Evolutionary conservation across 2,329 filamentous ascomycete genomes (phyloP), one percentile per base, ranked within the genome.

Genomic region (Cladophialophora exuberans): DNA sequence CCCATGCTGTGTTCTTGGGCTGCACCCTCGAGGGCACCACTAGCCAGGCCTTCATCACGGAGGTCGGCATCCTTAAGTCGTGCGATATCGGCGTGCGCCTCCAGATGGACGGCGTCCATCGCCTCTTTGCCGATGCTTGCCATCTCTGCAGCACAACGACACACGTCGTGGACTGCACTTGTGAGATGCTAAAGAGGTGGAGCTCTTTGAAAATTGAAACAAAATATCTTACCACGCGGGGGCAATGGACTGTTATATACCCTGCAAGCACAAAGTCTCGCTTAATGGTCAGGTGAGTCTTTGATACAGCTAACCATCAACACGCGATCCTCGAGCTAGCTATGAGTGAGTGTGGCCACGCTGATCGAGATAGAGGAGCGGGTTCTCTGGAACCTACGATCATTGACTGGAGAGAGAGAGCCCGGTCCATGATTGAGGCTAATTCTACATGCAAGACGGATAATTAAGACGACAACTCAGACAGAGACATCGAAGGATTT

Each of bases 1-100:
- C 54, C 49, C 54, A 52, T 49, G 49, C 44, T 57, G 43, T 57
- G 54, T 39, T 57, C 54, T 30, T 57, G 54, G 3, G 35, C 44
- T 1, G 54, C 39, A 10, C 54, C 54, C 43, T 57, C 54, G 33
- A 57, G 48, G 5, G 54, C 54, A 18, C 44, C 35, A 11, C 38
- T 46, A 20, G 54, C 54, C 13, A 57, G 54, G 17, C 26, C 20
- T 7, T 31, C 44, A 31, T 57, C 54, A n/a, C 31, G 48, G 17
- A 57, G 48, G 42, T 26, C 48, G 11, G 48, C 54, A 43, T 57
- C 46, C 26, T 52, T 52, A 36, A 57, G 49, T 13, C 44, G 49
- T 26, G 26, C 48, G 41, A 53, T 28, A 9, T 43, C 48, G 3
- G 23, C 35, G 17, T 56, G 26, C 7, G 53, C 48, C 18, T 56